Percentiles rank a stretch among this genome's conserved stretches.
Conservation (phyloP, 1,284 basidiomycete species). For the Paramarasmius palmivorus region DNA sequence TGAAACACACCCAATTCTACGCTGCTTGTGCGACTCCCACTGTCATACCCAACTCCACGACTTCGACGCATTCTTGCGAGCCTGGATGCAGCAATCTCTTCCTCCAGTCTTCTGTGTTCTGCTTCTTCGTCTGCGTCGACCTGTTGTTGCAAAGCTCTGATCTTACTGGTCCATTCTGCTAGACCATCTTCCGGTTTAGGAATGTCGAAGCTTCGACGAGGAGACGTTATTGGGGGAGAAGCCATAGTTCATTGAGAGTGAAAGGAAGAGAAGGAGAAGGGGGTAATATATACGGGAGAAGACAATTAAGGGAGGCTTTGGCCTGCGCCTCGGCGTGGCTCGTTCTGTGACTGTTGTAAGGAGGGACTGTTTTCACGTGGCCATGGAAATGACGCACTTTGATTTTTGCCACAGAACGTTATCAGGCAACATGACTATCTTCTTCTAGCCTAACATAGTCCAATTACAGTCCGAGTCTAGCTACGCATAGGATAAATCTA, state of each 20-base stretch:
- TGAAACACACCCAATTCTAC: conserved; percentile 39
- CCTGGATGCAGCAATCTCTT: conserved; percentile 73
- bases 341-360: too few relatives aligned
- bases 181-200: conserved; percentile 60
- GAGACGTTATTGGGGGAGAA: conserved; percentile 13
- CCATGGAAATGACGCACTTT: too few relatives aligned
- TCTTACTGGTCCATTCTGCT: conserved; percentile 79
- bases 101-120: conserved; percentile 70
- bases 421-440: too few relatives aligned
- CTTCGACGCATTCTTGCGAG: conserved; percentile 65
- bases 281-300: neutral
- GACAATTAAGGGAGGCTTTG: neutral
- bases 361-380: too few relatives aligned
- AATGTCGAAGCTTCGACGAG: conserved; percentile 28
- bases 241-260: conserved; percentile 5
- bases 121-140: conserved; percentile 78
- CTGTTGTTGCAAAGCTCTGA: conserved; percentile 75
- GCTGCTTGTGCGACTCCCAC: conserved; percentile 39
- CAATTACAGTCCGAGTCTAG: too few relatives aligned
- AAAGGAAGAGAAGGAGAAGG: neutral
- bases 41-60: conserved; percentile 46
- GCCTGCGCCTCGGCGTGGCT: too few relatives aligned
- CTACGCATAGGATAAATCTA: too few relatives aligned
- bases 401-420: too few relatives aligned
- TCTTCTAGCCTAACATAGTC: too few relatives aligned